Evolutionary conservation across 1,139 yeast species (phyloP), one percentile per base, ranked within the genome.

Genomic region (Taphrina flavorubra): DNA sequence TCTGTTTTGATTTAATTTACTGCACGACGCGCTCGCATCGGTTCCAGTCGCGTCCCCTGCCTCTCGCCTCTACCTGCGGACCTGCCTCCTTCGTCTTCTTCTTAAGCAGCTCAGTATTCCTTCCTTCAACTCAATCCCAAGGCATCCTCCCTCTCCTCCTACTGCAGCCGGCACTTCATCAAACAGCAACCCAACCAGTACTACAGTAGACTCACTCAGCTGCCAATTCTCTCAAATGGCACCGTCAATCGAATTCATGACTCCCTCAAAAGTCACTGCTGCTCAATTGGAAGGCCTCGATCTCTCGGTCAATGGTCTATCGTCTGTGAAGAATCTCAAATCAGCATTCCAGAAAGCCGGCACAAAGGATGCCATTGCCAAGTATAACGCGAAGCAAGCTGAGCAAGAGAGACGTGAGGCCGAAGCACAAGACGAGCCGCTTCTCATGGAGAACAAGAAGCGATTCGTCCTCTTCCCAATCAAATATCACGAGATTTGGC

Each of bases 401-500:
- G 61, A 63, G 46, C 55, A 63, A n/a, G 67, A 63, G 47, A 42
- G 61, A 10, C 55, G 59, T 10, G 51, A 53, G 51, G 60, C 58
- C 11, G 67, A 56, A 8, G 53, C 39, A 31, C 67, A 63, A 42
- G 67, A 63, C 20, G 99, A 94, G 83, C 97, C 97, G 3, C 81
- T 94, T 76, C 85, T 94, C 76, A 79, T 80, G 71, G 98, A 94
- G 81, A 94, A 95, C 85, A 86, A 85, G 74, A 87, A 87, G 78
- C 87, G 99, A 78, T 94, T 92, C 77, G 99, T 94, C 69, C 83
- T 94, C 75, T 95, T 94, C 87, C 99, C 99, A 73, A 92, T 94
- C 81, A 90, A 90, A 81, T 95, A 92, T 82, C 95, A 92, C 79
- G 98, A 94, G 82, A 90, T 95, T 77, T 94, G 99, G 98, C 97